Base-by-base conservation (phyloP, 1,284 basidiomycete species). In the Cutaneotrichosporon cavernicola region DNA sequence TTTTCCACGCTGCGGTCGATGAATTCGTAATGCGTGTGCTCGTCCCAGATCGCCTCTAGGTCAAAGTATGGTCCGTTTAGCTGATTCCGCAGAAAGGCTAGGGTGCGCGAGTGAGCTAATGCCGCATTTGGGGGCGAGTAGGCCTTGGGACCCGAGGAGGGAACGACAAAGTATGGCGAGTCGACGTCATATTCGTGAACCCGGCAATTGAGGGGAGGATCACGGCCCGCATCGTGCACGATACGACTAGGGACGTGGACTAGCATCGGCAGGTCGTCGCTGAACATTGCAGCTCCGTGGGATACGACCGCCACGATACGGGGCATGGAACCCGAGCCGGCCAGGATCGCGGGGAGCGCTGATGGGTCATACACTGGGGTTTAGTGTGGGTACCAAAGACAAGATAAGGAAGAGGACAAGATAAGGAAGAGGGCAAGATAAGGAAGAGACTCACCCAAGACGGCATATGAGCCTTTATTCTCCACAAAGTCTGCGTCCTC, bases 1-100 rank as follows among this genome's bases (percentile, higher is more conserved):
- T 71, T 71, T 21, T 69, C 70, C 21, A 73, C 71, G 51, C 65
- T 68, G 47, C 70, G 62, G 18, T 69, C 69, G 50, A 68, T 63
- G 60, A 73, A 73, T 58, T 71, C 70, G 56, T 63, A 68, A 52
- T 60, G 51, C 40, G 63, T 65, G 61, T 69, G 68, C 58, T 69
- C 68, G 8, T 69, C 68, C 68, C 68, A 69, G 14, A 69, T 63
- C 2, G 43, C 55, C 61, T 69, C 68, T 50, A 69, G 59, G 61
- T 69, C 68, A 53, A 66, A 69, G 61, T 65, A 59, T 9, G 68
- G 68, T 9, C 68, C 68, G 18, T 59, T 58, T 32, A 69, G 63
- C 30, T 64, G 55, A 2, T 65, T 50, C 13, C 65, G 60, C 8
- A 69, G 61, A 56, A 69, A 69, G 14, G 55, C 56, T 56, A 69